Evolutionary conservation across 768 basidiomycete species (phyloP).

Genomic region (Podaxis mareebaensis): DNA sequence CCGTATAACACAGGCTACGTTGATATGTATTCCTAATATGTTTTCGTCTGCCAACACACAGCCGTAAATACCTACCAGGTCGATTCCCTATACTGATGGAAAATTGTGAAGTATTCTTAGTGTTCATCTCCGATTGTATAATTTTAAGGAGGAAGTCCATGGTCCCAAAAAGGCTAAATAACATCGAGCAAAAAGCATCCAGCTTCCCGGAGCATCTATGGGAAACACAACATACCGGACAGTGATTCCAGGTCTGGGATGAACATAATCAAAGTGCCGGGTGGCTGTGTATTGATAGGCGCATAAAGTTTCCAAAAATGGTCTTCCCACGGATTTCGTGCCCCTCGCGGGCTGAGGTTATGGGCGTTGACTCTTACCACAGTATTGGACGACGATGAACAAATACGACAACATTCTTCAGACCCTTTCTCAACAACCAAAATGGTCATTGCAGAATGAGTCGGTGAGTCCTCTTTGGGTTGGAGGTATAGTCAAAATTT

Average conservation of each 20-base stretch:
- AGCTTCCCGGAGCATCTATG: neutral
- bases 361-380: neutral
- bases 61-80: neutral
- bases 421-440: conserved; percentile 29
- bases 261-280: conserved; percentile 6
- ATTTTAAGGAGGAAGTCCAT: neutral
- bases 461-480: conserved; percentile 23
- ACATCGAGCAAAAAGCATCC: neutral
- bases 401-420: conserved; percentile 43
- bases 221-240: neutral
- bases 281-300: conserved; percentile 11
- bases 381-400: conserved; percentile 22
- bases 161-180: neutral
- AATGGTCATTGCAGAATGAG: conserved; percentile 39
- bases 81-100: neutral
- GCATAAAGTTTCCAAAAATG: neutral
- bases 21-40: neutral
- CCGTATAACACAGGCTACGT: neutral
- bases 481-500: neutral
- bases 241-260: neutral
- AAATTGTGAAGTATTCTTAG: neutral
- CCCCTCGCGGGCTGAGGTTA: neutral
- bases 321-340: no score
- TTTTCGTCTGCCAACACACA: neutral
- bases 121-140: neutral